These are phyloP conservation scores for Kregervanrija pseudodelftensis DNA, from an alignment of 805 yeast species.

Conservation along the genomic window DNA sequence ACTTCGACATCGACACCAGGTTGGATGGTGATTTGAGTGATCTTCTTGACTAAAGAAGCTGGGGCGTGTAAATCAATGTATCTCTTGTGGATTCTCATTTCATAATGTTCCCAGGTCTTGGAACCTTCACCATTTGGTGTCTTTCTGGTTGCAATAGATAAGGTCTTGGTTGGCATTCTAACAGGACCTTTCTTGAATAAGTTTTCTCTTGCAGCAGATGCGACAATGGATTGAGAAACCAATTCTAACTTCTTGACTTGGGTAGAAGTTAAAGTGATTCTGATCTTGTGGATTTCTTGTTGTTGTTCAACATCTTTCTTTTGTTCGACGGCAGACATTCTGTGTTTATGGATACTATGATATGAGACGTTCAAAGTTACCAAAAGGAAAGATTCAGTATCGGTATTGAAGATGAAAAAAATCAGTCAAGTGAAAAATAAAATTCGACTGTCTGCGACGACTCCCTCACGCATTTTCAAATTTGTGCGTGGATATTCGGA, in stretches of 20 bases:
- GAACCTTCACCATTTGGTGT: constrained; percentile 99
- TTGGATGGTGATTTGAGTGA: constrained; percentile 96
- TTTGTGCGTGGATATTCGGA: no score
- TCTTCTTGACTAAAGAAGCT: constrained; percentile 85
- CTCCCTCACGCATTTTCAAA: no score
- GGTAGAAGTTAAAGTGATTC: constrained; percentile 98
- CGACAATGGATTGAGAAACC: constrained; percentile 86
- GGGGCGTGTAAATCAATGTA: constrained; percentile 97
- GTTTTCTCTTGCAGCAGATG: constrained; percentile 75
- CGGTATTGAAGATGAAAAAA: neutral
- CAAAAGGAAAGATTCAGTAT: constrained; percentile 6
- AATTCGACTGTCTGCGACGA: no score
- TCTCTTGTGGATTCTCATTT: constrained; percentile 99
- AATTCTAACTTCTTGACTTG: constrained; percentile 97
- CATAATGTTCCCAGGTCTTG: constrained; percentile 99
- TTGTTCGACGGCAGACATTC: constrained; percentile 65
- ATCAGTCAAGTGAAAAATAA: neutral
- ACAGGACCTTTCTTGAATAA: constrained; percentile 98
- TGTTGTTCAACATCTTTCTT: constrained; percentile 77
- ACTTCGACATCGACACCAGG: constrained; percentile 99
- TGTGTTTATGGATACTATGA: constrained; percentile 2
- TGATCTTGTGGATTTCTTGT: constrained; percentile 88
- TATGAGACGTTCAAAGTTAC: constrained; percentile 31
- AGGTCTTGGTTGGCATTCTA: constrained; percentile 99
- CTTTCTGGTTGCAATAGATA: constrained; percentile 98